phyloP scores from a whole-genome alignment of 192 early-diverging fungal genomes.

The Coemansia sp. region DNA sequence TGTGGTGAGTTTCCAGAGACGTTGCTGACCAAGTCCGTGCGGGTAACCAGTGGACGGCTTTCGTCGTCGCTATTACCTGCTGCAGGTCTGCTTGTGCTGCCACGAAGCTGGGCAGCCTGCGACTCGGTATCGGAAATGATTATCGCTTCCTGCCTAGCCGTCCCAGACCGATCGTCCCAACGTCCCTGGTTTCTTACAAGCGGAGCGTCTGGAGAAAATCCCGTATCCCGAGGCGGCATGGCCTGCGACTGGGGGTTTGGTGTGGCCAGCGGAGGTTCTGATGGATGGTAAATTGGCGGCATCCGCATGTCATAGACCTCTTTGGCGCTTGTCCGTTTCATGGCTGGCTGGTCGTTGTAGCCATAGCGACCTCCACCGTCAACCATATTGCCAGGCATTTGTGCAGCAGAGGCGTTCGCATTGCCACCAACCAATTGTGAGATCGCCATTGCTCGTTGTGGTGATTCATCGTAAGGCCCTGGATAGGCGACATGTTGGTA shows the following conservation, averaged over 20 bases:
- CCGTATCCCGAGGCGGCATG: background rate
- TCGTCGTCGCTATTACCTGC: conserved; percentile 34
- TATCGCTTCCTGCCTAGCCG: conserved; percentile 2
- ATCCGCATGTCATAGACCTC: conserved; percentile 20
- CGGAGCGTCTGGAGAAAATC: conserved; percentile 13
- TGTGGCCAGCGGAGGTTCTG: background rate
- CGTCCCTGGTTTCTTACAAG: conserved; percentile 14
- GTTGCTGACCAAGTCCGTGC: conserved; percentile 7
- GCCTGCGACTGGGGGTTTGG: conserved; percentile 3
- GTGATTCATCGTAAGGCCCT: conserved; percentile 9
- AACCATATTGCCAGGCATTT: background rate
- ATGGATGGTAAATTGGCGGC: conserved; percentile 4
- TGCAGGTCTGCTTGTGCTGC: background rate
- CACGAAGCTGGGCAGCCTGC: background rate
- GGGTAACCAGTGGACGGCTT: conserved; percentile 30
- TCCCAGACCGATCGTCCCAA: conserved; percentile 1
- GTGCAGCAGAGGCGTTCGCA: background rate
- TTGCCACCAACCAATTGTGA: conserved; percentile 47
- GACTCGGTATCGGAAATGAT: conserved; percentile 31
- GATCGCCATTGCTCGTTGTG: conserved; percentile 46
- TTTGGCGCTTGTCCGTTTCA: background rate
- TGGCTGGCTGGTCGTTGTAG: conserved; percentile 4
- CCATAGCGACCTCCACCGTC: conserved; percentile 10
- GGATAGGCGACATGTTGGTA: conserved; percentile 16
- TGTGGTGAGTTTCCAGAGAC: conserved; percentile 4